phyloP scores from a whole-genome alignment of 140 eudicot species.

The Bidens hawaiensis region DNA sequence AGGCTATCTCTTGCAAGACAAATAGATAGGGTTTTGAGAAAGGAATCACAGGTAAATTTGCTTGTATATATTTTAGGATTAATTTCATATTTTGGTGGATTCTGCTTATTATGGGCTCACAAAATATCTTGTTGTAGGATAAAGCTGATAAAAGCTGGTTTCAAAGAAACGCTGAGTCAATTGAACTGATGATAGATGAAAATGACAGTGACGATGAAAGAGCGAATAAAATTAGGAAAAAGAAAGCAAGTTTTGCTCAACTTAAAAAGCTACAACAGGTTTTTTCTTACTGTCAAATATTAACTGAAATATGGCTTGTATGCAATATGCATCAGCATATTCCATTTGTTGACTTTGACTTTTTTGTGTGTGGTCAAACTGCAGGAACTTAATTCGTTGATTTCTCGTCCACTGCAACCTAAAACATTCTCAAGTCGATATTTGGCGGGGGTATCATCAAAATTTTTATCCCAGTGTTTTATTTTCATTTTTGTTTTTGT shows the following conservation, averaged over 20 bases:
- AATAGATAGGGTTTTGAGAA: constrained; percentile 73
- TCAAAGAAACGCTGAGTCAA: constrained; percentile 58
- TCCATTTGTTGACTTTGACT: constrained; percentile 17
- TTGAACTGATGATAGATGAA: constrained; percentile 64
- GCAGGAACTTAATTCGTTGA: constrained; percentile 68
- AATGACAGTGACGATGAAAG: constrained; percentile 84
- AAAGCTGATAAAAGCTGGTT: constrained; percentile 82
- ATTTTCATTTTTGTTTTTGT: too few relatives aligned
- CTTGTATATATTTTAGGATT: too few relatives aligned
- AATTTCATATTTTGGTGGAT: too few relatives aligned
- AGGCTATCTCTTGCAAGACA: constrained; percentile 83
- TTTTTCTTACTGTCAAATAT: neutral
- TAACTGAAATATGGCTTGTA: neutral
- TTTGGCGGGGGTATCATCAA: constrained; percentile 74
- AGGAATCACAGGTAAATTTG: constrained; percentile 63
- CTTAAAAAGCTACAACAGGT: constrained; percentile 71
- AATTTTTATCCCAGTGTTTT: too few relatives aligned
- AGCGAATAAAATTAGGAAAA: constrained; percentile 47
- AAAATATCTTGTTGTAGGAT: constrained; percentile 39
- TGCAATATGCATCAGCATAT: neutral
- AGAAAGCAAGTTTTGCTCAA: constrained; percentile 47
- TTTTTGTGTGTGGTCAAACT: constrained; percentile 15
- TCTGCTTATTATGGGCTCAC: neutral
- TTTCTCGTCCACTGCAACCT: constrained; percentile 86
- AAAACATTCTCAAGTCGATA: constrained; percentile 78